Conservation (phyloP, 108 stramenopile species). For the Cyclotella cryptica region DNA sequence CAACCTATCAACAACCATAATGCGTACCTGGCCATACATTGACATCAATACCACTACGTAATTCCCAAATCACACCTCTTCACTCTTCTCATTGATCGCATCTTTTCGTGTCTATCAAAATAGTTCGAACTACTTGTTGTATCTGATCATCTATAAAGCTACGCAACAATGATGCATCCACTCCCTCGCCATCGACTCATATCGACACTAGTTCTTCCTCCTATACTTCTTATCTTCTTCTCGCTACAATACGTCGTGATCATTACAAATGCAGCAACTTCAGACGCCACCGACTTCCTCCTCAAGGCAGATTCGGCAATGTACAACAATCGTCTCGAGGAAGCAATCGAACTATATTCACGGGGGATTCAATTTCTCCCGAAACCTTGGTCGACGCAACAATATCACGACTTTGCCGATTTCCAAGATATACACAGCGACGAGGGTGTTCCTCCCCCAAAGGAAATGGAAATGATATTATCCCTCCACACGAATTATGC, state of each 20-base stretch:
- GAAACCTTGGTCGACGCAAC: slow-evolving; percentile 5
- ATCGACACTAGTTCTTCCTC: too few species aligned
- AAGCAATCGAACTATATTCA: slow-evolving; percentile 10
- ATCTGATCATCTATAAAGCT: too few species aligned
- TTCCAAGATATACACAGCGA: neutral
- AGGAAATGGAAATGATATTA: slow-evolving; percentile 3
- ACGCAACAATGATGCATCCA: too few species aligned
- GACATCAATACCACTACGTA: too few species aligned
- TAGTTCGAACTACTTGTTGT: too few species aligned
- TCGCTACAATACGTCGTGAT: neutral
- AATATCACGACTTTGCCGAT: neutral
- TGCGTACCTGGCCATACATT: too few species aligned
- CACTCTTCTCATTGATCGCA: too few species aligned
- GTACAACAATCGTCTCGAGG: neutral
- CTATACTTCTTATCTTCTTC: too few species aligned
- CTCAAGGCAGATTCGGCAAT: neutral
- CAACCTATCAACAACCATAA: too few species aligned
- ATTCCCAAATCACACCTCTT: too few species aligned
- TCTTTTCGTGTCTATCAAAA: too few species aligned
- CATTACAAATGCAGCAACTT: neutral
- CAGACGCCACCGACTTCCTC: neutral
- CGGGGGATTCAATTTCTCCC: slow-evolving; percentile 19
- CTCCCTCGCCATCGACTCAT: too few species aligned
- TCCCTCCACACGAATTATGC: slow-evolving; percentile 26
- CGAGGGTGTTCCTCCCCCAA: neutral